phyloP scores from a whole-genome alignment of 1,284 basidiomycete genomes.

The Puccinia triticina region DNA sequence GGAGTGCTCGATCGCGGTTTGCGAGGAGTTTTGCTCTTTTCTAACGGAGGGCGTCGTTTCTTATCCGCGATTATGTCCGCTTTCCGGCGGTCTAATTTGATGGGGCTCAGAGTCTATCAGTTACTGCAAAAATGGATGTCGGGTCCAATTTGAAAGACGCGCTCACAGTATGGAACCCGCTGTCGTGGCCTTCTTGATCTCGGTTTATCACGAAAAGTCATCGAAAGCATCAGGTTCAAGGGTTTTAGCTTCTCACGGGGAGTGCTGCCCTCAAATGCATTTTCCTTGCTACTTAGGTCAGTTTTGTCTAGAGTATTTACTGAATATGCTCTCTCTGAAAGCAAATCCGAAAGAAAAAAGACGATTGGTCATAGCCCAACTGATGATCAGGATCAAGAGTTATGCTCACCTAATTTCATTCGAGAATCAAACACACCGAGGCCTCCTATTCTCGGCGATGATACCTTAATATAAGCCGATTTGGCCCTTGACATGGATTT shows the following conservation, averaged over 20 bases:
- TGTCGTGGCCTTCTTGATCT: neutral
- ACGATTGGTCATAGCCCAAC: neutral
- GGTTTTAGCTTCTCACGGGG: neutral
- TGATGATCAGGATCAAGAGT: neutral
- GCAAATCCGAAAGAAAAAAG: neutral
- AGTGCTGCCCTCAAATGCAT: neutral
- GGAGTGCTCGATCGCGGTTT: neutral
- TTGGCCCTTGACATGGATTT: neutral
- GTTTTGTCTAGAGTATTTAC: neutral
- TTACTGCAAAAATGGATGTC: neutral
- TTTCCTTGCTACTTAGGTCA: neutral
- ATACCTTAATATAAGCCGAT: neutral
- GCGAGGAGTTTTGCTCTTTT: neutral
- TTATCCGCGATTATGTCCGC: neutral
- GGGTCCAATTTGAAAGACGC: neutral
- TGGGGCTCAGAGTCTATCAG: neutral
- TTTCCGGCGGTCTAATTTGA: constrained; percentile 4
- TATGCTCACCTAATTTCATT: neutral
- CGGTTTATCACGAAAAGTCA: neutral
- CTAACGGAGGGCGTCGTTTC: neutral
- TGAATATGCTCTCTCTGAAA: neutral
- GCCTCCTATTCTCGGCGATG: neutral
- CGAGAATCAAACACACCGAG: neutral
- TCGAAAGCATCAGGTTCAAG: neutral
- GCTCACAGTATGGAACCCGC: constrained; percentile 5